Conservation (phyloP, 768 basidiomycete species). For the Tylopilus intermedius region DNA sequence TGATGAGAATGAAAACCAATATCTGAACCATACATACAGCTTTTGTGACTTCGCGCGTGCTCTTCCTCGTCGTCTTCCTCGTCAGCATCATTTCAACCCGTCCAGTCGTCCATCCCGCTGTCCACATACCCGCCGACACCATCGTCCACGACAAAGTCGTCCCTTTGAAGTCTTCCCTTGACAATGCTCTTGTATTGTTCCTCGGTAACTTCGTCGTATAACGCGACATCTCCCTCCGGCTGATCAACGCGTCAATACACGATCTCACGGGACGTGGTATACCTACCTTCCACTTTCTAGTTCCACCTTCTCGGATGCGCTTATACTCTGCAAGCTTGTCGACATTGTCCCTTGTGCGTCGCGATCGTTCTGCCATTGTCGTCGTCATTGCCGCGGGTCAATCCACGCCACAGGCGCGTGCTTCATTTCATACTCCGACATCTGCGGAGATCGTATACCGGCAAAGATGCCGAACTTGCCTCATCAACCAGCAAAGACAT, state of each 20-base stretch:
- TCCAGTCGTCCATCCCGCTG: conserved; percentile 96
- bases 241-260: conserved; percentile 26
- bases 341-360: conserved; percentile 18
- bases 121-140: conserved; percentile 88
- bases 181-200: conserved; percentile 87
- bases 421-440: conserved; percentile 20
- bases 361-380: conserved; percentile 27
- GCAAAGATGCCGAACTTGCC: too few species aligned
- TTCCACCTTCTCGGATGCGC: conserved; percentile 55
- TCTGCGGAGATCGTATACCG: background rate
- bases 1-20: background rate
- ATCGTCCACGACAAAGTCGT: conserved; percentile 96
- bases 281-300: conserved; percentile 54
- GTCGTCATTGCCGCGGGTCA: background rate
- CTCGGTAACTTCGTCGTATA: conserved; percentile 90
- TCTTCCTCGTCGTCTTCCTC: conserved; percentile 49
- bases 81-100: conserved; percentile 50
- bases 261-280: background rate
- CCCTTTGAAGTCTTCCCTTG: conserved; percentile 68
- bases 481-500: conserved; percentile 15
- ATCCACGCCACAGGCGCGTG: conserved; percentile 29
- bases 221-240: conserved; percentile 54
- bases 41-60: conserved; percentile 33
- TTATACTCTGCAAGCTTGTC: conserved; percentile 58
- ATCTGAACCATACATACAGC: conserved; percentile 29